Evolutionary conservation across 345 rosid genomes (phyloP).

Genomic region (Arabidopsis suecica): DNA sequence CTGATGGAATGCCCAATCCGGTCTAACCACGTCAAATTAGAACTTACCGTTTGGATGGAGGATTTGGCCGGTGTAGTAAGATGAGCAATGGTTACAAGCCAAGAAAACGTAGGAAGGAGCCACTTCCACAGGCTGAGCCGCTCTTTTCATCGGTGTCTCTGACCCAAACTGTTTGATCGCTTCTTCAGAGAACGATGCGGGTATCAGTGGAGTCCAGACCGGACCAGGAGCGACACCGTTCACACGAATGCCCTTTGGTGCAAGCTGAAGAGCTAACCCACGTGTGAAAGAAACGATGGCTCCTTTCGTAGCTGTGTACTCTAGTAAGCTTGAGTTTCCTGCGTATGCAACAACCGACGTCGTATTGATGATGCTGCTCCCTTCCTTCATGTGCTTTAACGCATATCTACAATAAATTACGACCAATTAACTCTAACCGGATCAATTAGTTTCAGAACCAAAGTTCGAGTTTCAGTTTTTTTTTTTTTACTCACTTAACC

Average conservation of each 20-base stretch:
- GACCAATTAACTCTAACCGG: neutral
- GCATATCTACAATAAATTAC: slow-evolving; percentile 48
- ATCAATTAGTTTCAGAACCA: neutral
- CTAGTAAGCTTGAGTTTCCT: slow-evolving; percentile 62
- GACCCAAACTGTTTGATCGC: slow-evolving; percentile 55
- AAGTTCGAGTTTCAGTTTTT: neutral
- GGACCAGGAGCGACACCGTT: slow-evolving; percentile 88
- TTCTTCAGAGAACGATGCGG: slow-evolving; percentile 64
- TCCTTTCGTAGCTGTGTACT: slow-evolving; percentile 77
- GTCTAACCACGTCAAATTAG: neutral
- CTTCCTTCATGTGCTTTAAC: slow-evolving; percentile 79
- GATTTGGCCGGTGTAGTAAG: slow-evolving; percentile 80
- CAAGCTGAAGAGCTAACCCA: slow-evolving; percentile 74
- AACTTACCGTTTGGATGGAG: slow-evolving; percentile 77
- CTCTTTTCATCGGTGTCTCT: slow-evolving; percentile 71
- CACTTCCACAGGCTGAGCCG: slow-evolving; percentile 81
- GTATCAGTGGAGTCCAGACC: slow-evolving; percentile 80
- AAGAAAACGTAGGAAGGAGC: slow-evolving; percentile 78
- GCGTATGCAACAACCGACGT: slow-evolving; percentile 69
- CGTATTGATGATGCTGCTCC: slow-evolving; percentile 75
- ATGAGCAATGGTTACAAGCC: slow-evolving; percentile 76
- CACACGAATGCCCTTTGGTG: slow-evolving; percentile 61
- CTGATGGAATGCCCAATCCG: neutral
- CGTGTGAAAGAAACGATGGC: slow-evolving; percentile 79
- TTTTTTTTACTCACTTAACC: slow-evolving; percentile 45